Conservation (phyloP, 441 rosid genomes). For the Breynia disticha region DNA sequence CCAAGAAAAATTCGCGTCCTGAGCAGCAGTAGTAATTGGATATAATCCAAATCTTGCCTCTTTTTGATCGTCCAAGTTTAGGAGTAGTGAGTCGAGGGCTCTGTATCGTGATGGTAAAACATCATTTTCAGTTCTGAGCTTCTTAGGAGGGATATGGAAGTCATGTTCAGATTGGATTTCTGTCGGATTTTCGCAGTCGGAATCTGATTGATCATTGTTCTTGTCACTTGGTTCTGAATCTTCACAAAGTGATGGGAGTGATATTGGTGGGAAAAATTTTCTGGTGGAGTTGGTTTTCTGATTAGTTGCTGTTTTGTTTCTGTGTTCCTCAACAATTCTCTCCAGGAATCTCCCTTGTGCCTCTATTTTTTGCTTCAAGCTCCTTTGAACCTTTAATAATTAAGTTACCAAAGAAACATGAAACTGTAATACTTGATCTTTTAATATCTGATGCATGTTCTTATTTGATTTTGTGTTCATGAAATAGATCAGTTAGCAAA, state of each 20-base stretch:
- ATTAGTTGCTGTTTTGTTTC: slow-evolving; percentile 9
- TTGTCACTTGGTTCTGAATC: slow-evolving; percentile 32
- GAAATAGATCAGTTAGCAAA: background rate
- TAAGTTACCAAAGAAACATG: background rate
- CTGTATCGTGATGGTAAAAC: slow-evolving; percentile 12
- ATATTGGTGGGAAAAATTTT: slow-evolving; percentile 21
- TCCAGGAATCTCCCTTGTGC: slow-evolving; percentile 42
- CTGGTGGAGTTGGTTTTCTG: slow-evolving; percentile 11
- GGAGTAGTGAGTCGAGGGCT: background rate
- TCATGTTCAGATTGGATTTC: slow-evolving; percentile 25
- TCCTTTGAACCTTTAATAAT: slow-evolving; percentile 31
- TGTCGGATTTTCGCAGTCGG: slow-evolving; percentile 18
- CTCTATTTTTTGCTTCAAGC: slow-evolving; percentile 42
- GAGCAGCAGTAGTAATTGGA: background rate
- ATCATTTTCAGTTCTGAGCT: slow-evolving; percentile 17
- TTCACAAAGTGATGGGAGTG: slow-evolving; percentile 43
- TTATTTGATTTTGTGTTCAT: too few relatives aligned
- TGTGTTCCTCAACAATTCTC: slow-evolving; percentile 26
- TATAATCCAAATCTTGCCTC: slow-evolving; percentile 14
- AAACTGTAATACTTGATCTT: too few relatives aligned
- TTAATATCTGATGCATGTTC: too few relatives aligned
- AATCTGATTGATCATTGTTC: slow-evolving; percentile 29
- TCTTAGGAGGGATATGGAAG: slow-evolving; percentile 21
- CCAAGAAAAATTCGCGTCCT: slow-evolving; percentile 27
- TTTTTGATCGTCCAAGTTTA: slow-evolving; percentile 6